Evolutionary conservation across 1,139 yeast genomes (phyloP).

Genomic region (Pichia norvegensis): DNA sequence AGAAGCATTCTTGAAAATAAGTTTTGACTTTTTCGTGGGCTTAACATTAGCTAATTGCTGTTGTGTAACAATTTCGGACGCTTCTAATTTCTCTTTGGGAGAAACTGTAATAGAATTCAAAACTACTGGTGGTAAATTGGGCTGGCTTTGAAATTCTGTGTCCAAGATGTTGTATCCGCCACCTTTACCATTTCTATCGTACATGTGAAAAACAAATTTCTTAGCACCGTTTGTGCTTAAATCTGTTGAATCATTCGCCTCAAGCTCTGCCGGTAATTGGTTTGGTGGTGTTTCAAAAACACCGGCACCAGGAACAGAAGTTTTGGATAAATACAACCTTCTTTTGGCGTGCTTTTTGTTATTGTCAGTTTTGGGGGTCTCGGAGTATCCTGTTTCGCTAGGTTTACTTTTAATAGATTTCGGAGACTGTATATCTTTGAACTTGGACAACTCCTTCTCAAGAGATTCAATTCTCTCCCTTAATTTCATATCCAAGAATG

Average conservation of each 20-base stretch:
- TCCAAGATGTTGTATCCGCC: neutral
- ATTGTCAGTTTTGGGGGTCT: neutral
- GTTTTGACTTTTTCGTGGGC: neutral
- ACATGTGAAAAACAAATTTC: slow-evolving; percentile 11
- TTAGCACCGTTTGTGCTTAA: slow-evolving; percentile 2
- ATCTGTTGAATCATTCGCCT: neutral
- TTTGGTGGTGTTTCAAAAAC: slow-evolving; percentile 15
- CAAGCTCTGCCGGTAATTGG: slow-evolving; percentile 2
- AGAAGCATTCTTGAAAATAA: neutral
- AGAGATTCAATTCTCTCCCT: slow-evolving; percentile 11
- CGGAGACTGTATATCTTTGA: neutral
- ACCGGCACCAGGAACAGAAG: slow-evolving; percentile 13
- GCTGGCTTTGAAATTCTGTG: slow-evolving; percentile 12
- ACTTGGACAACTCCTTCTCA: slow-evolving; percentile 3
- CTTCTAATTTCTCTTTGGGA: neutral
- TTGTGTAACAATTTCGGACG: neutral
- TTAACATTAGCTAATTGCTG: too few species aligned
- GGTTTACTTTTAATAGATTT: neutral
- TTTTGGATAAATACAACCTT: slow-evolving; percentile 10
- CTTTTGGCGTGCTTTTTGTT: slow-evolving; percentile 9
- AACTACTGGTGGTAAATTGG: slow-evolving; percentile 4
- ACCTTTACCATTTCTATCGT: slow-evolving; percentile 1
- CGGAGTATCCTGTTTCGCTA: neutral
- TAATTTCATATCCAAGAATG: slow-evolving; percentile 13
- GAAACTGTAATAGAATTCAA: neutral